Evolutionary conservation across 2,329 filamentous ascomycete species (phyloP).

Genomic region (Trichoderma semiorbis): DNA sequence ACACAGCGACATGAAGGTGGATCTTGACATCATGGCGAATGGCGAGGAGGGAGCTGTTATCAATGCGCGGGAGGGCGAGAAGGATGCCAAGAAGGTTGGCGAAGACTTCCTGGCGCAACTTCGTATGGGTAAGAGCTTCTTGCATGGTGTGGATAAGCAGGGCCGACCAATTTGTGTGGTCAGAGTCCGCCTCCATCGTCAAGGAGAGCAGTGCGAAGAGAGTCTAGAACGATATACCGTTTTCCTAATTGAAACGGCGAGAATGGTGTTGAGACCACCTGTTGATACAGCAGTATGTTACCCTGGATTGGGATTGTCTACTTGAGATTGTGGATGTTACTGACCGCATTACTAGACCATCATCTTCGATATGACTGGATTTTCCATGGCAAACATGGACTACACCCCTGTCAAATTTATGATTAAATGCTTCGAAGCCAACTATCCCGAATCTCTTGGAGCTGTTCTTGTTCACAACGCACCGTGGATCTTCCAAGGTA

Average conservation of each 20-base stretch:
- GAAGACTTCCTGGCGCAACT: conserved; percentile 77
- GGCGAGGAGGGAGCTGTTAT: conserved; percentile 68
- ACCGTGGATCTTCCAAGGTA: conserved; percentile 94
- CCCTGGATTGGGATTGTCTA: not conserved
- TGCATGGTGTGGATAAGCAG: conserved; percentile 81
- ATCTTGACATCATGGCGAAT: conserved; percentile 77
- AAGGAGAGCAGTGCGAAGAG: conserved; percentile 77
- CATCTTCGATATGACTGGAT: conserved; percentile 93
- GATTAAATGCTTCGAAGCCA: conserved; percentile 99
- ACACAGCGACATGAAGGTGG: conserved; percentile 75
- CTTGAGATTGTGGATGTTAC: not conserved
- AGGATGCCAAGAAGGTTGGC: conserved; percentile 60
- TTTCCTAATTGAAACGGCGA: conserved; percentile 90
- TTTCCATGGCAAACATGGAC: conserved; percentile 96
- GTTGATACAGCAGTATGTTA: conserved; percentile 84
- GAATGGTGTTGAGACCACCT: conserved; percentile 73
- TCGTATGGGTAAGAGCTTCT: conserved; percentile 86
- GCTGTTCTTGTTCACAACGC: conserved; percentile 91
- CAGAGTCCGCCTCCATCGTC: conserved; percentile 74
- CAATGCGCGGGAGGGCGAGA: conserved; percentile 54
- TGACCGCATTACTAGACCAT: conserved; percentile 59
- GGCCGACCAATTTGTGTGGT: conserved; percentile 86
- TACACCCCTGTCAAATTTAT: conserved; percentile 97
- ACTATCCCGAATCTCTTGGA: conserved; percentile 91
- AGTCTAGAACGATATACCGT: conserved; percentile 87